A percentile compares a stretch with the other conserved stretches of the same genome.
These are phyloP conservation scores for Lachancea dasiensis DNA, from an alignment of 805 yeast species.

Conservation along the genomic window DNA sequence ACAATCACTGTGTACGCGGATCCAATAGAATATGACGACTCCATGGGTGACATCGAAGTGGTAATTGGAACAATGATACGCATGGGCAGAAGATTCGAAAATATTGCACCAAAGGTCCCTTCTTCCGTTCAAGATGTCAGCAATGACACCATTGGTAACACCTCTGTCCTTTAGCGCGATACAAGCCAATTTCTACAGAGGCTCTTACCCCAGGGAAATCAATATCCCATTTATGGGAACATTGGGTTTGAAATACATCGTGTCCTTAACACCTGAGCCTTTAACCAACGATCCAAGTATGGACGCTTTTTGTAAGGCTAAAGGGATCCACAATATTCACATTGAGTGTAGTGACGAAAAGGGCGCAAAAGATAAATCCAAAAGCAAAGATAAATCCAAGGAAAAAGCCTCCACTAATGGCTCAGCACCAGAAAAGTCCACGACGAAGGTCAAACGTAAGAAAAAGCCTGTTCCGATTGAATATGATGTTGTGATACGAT, in stretches of 20 bases:
- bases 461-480: slow-evolving; percentile 80
- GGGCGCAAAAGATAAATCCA: slow-evolving; percentile 12
- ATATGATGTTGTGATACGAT: slow-evolving; percentile 51
- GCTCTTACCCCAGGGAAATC: slow-evolving; percentile 77
- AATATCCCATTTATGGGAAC: slow-evolving; percentile 64
- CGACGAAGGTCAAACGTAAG: slow-evolving; percentile 58
- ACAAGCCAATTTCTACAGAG: slow-evolving; percentile 67
- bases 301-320: slow-evolving; percentile 44
- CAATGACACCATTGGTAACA: slow-evolving; percentile 44
- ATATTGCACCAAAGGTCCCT: no score
- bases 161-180: slow-evolving; percentile 75
- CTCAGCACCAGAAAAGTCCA: slow-evolving; percentile 60
- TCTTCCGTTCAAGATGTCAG: slow-evolving; percentile 1
- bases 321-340: slow-evolving; percentile 61
- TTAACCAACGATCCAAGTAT: slow-evolving; percentile 51
- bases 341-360: slow-evolving; percentile 52
- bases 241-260: slow-evolving; percentile 60
- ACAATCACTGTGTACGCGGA: no score
- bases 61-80: no score
- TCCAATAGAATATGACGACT: no score
- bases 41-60: no score
- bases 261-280: slow-evolving; percentile 76
- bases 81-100: no score
- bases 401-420: slow-evolving; percentile 44
- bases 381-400: slow-evolving; percentile 58